These are phyloP conservation scores for Tuber magnatum DNA, from an alignment of 495 filamentous ascomycete species.

Conservation along the genomic window DNA sequence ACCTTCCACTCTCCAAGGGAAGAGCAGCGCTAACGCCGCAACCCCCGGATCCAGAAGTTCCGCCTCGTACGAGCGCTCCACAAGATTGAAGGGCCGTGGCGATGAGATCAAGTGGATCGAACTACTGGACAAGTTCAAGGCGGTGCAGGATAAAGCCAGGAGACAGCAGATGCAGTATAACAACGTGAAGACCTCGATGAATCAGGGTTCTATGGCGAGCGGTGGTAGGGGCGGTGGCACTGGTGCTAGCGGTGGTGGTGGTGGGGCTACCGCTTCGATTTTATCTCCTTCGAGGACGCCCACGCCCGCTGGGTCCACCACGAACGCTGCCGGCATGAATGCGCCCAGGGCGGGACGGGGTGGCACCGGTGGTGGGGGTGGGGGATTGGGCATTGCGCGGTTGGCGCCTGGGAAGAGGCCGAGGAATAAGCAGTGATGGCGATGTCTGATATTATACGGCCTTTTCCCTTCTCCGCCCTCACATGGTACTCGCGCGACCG, in stretches of 20 bases:
- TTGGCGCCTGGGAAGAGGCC: conserved; percentile 34
- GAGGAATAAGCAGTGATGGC: conserved; percentile 15
- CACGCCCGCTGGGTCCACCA: conserved; percentile 31
- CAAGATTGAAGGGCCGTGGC: conserved; percentile 72
- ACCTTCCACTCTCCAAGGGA: conserved; percentile 28
- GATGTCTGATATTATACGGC: not conserved
- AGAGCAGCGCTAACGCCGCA: conserved; percentile 15
- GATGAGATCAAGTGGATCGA: conserved; percentile 89
- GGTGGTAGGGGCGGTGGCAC: conserved; percentile 4
- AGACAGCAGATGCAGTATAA: conserved; percentile 46
- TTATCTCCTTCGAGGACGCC: conserved; percentile 33
- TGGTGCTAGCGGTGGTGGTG: conserved; percentile 26
- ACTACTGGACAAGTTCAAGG: conserved; percentile 90
- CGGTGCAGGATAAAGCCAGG: conserved; percentile 74
- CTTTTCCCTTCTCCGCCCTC: not conserved
- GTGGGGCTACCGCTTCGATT: conserved; percentile 23
- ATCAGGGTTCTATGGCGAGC: conserved; percentile 28
- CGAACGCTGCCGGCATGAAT: conserved; percentile 22
- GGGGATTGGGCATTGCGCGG: conserved; percentile 28
- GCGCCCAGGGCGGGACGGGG: conserved; percentile 6
- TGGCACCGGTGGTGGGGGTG: conserved; percentile 10
- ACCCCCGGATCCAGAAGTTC: conserved; percentile 16
- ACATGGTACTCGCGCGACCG: not conserved
- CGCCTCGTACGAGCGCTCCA: conserved; percentile 63
- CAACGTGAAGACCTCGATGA: conserved; percentile 38